Base-by-base conservation (phyloP, 2,329 filamentous ascomycete genomes). In the Monosporascus sp. region DNA sequence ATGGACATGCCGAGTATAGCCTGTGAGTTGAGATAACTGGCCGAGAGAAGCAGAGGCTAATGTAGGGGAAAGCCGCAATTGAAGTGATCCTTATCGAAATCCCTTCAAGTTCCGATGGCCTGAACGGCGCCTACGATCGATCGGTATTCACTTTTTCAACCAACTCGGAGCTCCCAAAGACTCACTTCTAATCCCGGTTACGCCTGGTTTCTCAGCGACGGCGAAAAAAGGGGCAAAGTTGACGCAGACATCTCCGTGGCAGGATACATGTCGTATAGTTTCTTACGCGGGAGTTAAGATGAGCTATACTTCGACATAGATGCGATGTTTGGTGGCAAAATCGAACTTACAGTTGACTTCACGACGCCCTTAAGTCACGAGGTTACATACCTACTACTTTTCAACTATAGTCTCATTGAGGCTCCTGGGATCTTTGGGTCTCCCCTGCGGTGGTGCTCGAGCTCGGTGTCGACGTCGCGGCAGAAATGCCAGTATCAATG, bases 251-350 rank as follows among this genome's bases (percentile, higher is more conserved):
- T 73, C 39, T 70, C 69, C 15, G 69, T 76, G 45, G 74, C 72
- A 1, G 74, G 73, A 37, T 68, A 70, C 53, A 64, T 76, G n/a
- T 63, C 66, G 48, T 75, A 73, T 61, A 69, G 68, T 55, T 69
- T 75, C 55, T 60, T 65, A 47, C 55, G 55, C n/a, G 62, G 63
- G 41, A 60, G 64, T 41, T 58, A 73, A 5, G 58, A 72, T 44
- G 59, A 64, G 25, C 64, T 76, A 5, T 71, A 70, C 60, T 72
- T 77, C 45, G 72, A 76, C 55, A 65, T 76, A 55, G 71, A 75
- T 50, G 65, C 72, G 22, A 58, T 60, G 22, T 65, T 75, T 50
- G 65, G 63, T 17, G 68, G 71, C 2, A 64, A 69, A 37, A 55
- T 76, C 3, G 68, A 58, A 18, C 49, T 77, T 24, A 66, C 65